Conservation (phyloP, 768 basidiomycete species). For the Tylopilus cervinicoccineus region DNA sequence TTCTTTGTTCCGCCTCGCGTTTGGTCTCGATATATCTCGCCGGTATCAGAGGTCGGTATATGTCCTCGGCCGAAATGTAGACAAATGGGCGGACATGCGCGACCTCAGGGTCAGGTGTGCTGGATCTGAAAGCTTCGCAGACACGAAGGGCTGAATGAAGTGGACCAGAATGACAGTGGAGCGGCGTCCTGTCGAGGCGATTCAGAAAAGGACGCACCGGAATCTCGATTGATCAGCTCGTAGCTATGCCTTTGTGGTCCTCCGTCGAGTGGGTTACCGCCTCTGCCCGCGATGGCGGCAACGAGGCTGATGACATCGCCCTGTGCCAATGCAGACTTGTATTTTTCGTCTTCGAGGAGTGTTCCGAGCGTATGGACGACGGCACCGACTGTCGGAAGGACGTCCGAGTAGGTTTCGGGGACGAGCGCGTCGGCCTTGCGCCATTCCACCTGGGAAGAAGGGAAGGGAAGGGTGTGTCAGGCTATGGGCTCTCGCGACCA, state of each 20-base stretch:
- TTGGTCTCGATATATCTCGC: constrained; percentile 91
- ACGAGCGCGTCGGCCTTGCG: constrained; percentile 76
- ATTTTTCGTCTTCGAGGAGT: constrained; percentile 73
- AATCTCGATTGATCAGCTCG: constrained; percentile 81
- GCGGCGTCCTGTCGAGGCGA: constrained; percentile 1
- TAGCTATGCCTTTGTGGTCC: constrained; percentile 49
- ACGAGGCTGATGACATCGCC: constrained; percentile 53
- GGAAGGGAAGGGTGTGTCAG: constrained; percentile 5
- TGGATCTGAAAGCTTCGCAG: constrained; percentile 68
- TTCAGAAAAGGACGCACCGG: constrained; percentile 54
- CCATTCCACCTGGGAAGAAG: constrained; percentile 72
- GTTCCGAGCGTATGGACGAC: constrained; percentile 95
- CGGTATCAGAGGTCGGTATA: constrained; percentile 84
- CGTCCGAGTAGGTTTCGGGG: constrained; percentile 65
- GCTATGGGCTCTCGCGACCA: background rate
- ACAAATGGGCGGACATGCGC: constrained; percentile 64
- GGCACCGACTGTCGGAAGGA: constrained; percentile 64
- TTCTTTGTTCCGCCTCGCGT: constrained; percentile 77
- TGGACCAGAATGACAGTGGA: constrained; percentile 11
- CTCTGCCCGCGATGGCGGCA: constrained; percentile 43
- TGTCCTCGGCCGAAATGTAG: constrained; percentile 86
- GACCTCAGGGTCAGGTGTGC: constrained; percentile 32
- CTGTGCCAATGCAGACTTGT: constrained; percentile 69
- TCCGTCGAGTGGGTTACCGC: constrained; percentile 58
- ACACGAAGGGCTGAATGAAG: constrained; percentile 59